A percentile compares a stretch with the other conserved stretches of the same genome.
Conservation (phyloP, 225 moss, liverwort and hornwort genomes). For the Polytrichum commune region DNA sequence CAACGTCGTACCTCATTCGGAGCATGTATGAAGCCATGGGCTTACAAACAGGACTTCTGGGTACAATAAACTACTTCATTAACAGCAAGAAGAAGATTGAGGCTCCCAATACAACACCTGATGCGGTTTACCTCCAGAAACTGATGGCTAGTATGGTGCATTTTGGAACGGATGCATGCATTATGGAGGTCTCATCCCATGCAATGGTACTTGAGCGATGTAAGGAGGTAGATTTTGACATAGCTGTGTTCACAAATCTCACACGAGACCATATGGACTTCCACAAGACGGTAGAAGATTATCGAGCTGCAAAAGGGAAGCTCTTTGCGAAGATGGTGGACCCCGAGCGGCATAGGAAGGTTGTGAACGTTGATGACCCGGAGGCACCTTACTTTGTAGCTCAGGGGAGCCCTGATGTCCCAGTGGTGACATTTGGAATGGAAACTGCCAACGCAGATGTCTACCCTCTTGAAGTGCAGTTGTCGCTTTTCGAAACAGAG, state of each 20-base stretch:
- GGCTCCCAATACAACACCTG: constrained; percentile 80
- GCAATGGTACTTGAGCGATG: constrained; percentile 77
- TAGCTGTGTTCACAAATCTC: constrained; percentile 91
- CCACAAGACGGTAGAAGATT: constrained; percentile 74
- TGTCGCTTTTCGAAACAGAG: constrained; percentile 93
- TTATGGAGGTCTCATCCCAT: constrained; percentile 98
- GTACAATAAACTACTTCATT: constrained; percentile 87
- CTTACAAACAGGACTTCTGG: constrained; percentile 69
- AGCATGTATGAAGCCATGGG: constrained; percentile 97
- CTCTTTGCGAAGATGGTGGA: constrained; percentile 97
- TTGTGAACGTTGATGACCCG: constrained; percentile 87
- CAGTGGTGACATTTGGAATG: constrained; percentile 78
- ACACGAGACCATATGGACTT: constrained; percentile 96
- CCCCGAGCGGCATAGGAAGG: constrained; percentile 79
- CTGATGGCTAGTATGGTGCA: constrained; percentile 96
- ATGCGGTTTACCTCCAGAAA: constrained; percentile 80
- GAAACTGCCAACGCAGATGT: constrained; percentile 82
- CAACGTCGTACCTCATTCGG: constrained; percentile 72
- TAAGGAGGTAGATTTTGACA: constrained; percentile 89
- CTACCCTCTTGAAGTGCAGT: constrained; percentile 84
- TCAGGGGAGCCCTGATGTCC: constrained; percentile 74
- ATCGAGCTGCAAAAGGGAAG: constrained; percentile 79
- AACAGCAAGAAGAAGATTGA: constrained; percentile 69
- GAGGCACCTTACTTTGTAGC: constrained; percentile 65
- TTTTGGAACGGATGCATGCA: constrained; percentile 68